These are phyloP conservation scores for Entophlyctis luteolus DNA, from an alignment of 192 early-diverging fungal genomes.

Conservation along the genomic window DNA sequence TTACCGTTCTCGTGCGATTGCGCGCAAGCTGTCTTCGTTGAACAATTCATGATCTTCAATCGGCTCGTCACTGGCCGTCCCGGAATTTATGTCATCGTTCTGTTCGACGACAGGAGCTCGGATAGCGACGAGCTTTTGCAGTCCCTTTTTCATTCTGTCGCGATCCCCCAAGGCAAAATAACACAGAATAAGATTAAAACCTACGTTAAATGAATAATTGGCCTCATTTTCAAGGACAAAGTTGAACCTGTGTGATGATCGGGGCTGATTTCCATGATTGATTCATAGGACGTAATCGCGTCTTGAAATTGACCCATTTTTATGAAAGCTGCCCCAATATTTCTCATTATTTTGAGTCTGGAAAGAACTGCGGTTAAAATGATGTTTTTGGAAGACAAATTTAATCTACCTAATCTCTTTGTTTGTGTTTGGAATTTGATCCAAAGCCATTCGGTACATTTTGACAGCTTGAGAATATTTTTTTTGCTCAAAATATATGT, in stretches of 20 bases:
- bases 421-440: slow-evolving; percentile 57
- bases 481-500: slow-evolving; percentile 58
- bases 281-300: slow-evolving; percentile 59
- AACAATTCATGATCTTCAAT: slow-evolving; percentile 61
- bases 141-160: slow-evolving; percentile 51
- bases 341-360: slow-evolving; percentile 57
- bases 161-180: slow-evolving; percentile 60
- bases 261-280: slow-evolving; percentile 55
- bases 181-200: slow-evolving; percentile 59
- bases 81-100: slow-evolving; percentile 38
- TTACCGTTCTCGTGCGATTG: slow-evolving; percentile 49
- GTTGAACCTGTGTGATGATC: slow-evolving; percentile 50
- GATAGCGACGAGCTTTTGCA: slow-evolving; percentile 50
- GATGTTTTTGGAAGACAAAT: not conserved
- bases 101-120: slow-evolving; percentile 41
- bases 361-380: no score
- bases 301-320: slow-evolving; percentile 58
- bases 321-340: slow-evolving; percentile 57
- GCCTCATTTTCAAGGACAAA: not conserved
- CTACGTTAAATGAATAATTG: slow-evolving; percentile 12
- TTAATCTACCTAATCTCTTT: slow-evolving; percentile 48
- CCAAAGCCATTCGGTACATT: slow-evolving; percentile 65
- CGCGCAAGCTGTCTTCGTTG: slow-evolving; percentile 52
- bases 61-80: slow-evolving; percentile 27
- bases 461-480: slow-evolving; percentile 60